phyloP scores from a whole-genome alignment of 2,329 filamentous ascomycete genomes.

The Xylaria multiplex region DNA sequence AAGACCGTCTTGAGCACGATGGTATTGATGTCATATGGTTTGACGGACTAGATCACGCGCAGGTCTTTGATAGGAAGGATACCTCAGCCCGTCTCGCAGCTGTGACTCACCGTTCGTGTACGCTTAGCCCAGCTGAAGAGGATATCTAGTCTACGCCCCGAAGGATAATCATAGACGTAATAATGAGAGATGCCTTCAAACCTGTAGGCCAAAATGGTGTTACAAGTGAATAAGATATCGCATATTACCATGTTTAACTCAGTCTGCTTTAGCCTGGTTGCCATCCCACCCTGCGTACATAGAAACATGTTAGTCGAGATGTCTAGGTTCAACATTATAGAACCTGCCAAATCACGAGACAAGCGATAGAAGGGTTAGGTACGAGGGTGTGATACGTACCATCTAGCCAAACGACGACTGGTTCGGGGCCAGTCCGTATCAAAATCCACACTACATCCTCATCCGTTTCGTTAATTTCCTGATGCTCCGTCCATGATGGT shows the following conservation, averaged over 20 bases:
- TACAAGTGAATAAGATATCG: slow-evolving; percentile 24
- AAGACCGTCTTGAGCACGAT: slow-evolving; percentile 43
- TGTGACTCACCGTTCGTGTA: slow-evolving; percentile 46
- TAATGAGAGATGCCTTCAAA: slow-evolving; percentile 23
- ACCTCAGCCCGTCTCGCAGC: slow-evolving; percentile 44
- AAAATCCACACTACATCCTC: slow-evolving; percentile 71
- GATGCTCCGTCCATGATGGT: slow-evolving; percentile 76
- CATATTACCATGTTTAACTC: slow-evolving; percentile 26
- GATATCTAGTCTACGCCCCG: slow-evolving; percentile 16
- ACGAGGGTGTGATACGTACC: too few relatives aligned
- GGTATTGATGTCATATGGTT: slow-evolving; percentile 70
- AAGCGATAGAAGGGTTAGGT: too few relatives aligned
- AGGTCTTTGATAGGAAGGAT: slow-evolving; percentile 61
- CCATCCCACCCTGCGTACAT: slow-evolving; percentile 64
- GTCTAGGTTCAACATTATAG: too few relatives aligned
- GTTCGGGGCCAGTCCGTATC: slow-evolving; percentile 68
- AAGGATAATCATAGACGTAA: slow-evolving; percentile 17
- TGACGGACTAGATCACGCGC: slow-evolving; percentile 70
- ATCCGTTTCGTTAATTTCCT: slow-evolving; percentile 73
- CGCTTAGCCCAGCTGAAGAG: slow-evolving; percentile 21
- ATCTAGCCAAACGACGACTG: slow-evolving; percentile 69
- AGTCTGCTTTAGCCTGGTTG: slow-evolving; percentile 51
- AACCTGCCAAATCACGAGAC: too few relatives aligned
- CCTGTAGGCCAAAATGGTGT: slow-evolving; percentile 17
- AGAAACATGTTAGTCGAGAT: too few relatives aligned